phyloP scores from a whole-genome alignment of 805 yeast genomes.

The Pichia gijzeniarum region DNA sequence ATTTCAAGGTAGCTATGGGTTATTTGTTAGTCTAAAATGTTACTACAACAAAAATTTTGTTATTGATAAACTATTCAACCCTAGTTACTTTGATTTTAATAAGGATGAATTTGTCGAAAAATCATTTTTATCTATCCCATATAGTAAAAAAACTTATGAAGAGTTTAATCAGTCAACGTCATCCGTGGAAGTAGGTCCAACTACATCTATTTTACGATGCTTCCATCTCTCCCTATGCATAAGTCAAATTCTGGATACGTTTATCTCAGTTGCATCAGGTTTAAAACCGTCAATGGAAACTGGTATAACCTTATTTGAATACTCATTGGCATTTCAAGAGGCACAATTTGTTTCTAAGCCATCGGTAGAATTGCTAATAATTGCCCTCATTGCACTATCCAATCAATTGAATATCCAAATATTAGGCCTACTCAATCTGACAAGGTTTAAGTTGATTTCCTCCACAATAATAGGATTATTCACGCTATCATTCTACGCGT shows the following conservation, averaged over 20 bases:
- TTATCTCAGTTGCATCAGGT: constrained; percentile 52
- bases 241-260: constrained; percentile 61
- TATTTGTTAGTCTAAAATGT: constrained; percentile 21
- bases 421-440: constrained; percentile 48
- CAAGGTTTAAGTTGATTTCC: constrained; percentile 54
- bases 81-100: constrained; percentile 23
- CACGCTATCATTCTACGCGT: constrained; percentile 43
- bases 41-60: constrained; percentile 7
- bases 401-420: constrained; percentile 59
- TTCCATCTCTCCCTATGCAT: constrained; percentile 51
- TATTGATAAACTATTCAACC: constrained; percentile 8
- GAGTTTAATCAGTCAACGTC: constrained; percentile 1
- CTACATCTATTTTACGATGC: constrained; percentile 50
- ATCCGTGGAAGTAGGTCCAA: constrained; percentile 32
- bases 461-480: constrained; percentile 52
- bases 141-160: constrained; percentile 10
- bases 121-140: constrained; percentile 26
- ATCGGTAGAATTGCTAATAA: constrained; percentile 44
- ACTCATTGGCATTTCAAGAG: constrained; percentile 71
- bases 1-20: constrained; percentile 31
- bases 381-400: constrained; percentile 49
- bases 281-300: constrained; percentile 53
- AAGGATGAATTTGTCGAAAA: constrained; percentile 16
- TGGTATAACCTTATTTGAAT: constrained; percentile 69
- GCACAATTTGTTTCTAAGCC: constrained; percentile 47